Conservation (phyloP, 2,329 filamentous ascomycete genomes). For the Tolypocladium ovalisporum region DNA sequence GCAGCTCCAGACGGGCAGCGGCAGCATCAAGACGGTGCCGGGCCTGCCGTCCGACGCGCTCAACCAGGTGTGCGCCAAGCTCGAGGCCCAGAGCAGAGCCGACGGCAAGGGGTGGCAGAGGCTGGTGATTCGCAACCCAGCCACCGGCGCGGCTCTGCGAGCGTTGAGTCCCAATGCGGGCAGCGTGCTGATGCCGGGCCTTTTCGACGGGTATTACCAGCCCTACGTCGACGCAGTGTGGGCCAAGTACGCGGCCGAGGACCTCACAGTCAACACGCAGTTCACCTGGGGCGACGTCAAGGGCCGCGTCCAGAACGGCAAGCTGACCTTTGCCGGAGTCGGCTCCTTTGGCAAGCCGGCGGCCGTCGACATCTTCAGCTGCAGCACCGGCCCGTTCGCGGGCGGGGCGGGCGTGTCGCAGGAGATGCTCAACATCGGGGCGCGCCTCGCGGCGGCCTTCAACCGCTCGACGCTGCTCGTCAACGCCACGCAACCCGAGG, state of each 20-base stretch:
- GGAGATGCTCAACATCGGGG: conserved; percentile 52
- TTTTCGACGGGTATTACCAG: conserved; percentile 40
- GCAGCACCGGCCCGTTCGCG: conserved; percentile 46
- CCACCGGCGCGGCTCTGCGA: conserved; percentile 30
- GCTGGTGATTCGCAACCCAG: conserved; percentile 32
- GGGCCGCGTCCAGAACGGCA: conserved; percentile 27
- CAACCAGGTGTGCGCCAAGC: conserved; percentile 28
- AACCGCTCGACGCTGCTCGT: conserved; percentile 60
- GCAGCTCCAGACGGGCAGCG: conserved; percentile 35
- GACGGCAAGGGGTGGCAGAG: conserved; percentile 41
- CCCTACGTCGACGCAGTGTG: conserved; percentile 41
- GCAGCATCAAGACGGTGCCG: conserved; percentile 31
- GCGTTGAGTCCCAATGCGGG: conserved; percentile 43
- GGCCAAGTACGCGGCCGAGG: conserved; percentile 31
- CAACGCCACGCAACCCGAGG: conserved; percentile 39
- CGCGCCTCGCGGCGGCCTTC: conserved; percentile 64
- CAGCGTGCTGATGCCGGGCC: conserved; percentile 27
- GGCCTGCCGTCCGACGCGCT: conserved; percentile 38
- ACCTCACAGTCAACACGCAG: conserved; percentile 44
- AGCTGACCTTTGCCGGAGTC: conserved; percentile 29
- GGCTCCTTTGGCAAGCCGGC: conserved; percentile 37
- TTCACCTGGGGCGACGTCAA: conserved; percentile 35
- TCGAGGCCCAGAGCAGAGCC: conserved; percentile 31
- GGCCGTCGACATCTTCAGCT: conserved; percentile 39
- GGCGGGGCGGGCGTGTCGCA: conserved; percentile 27